Evolutionary conservation across 1,284 basidiomycete genomes (phyloP).

Genomic region (Waitea zeae): DNA sequence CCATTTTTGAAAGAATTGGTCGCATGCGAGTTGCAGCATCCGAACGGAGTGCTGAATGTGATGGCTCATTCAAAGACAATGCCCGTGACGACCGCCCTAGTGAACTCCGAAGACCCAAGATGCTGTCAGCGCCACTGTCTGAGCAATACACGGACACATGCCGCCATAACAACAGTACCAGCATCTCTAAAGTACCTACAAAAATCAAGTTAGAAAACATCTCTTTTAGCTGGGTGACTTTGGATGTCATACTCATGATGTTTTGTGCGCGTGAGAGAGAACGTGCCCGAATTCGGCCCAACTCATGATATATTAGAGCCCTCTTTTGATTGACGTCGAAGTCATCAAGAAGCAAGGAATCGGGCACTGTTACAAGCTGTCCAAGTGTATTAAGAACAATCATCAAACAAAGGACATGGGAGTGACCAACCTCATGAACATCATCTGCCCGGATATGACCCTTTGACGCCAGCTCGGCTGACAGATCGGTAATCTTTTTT

Average conservation of each 20-base stretch:
- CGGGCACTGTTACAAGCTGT: constrained; percentile 39
- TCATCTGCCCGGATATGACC: constrained; percentile 57
- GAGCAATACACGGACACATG: constrained; percentile 60
- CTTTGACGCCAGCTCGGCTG: constrained; percentile 52
- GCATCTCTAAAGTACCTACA: constrained; percentile 64
- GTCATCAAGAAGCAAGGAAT: constrained; percentile 36
- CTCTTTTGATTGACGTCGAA: constrained; percentile 54
- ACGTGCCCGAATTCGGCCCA: constrained; percentile 27
- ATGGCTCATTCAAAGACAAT: constrained; percentile 34
- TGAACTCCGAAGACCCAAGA: constrained; percentile 20
- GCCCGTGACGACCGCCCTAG: constrained; percentile 25
- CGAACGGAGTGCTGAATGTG: constrained; percentile 29
- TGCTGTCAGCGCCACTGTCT: constrained; percentile 20
- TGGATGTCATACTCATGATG: constrained; percentile 28
- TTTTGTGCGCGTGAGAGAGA: constrained; percentile 30
- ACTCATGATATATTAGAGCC: constrained; percentile 39
- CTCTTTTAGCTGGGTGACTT: constrained; percentile 3
- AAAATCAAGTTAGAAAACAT: constrained; percentile 3
- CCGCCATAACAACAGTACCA: constrained; percentile 73
- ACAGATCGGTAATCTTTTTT: constrained; percentile 49
- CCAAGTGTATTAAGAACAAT: constrained; percentile 4
- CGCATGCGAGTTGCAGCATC: constrained; percentile 36
- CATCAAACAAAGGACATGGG: background rate
- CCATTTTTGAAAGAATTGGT: constrained; percentile 31
- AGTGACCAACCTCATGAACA: constrained; percentile 39